These are phyloP conservation scores for Tuber melanosporum DNA, from an alignment of 495 filamentous ascomycete genomes.

Conservation along the genomic window DNA sequence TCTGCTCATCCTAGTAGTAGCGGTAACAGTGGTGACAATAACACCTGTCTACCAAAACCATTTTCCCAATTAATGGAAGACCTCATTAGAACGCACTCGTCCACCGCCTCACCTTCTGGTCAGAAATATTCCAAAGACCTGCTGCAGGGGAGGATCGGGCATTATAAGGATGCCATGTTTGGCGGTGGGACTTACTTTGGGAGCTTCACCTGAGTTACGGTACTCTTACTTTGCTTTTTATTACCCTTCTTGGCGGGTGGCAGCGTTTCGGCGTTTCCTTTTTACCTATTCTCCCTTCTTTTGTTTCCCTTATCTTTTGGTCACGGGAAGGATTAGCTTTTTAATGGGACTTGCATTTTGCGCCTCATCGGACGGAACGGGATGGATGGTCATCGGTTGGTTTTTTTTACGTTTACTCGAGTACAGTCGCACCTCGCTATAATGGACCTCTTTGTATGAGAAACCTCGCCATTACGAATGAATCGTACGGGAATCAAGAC, in stretches of 20 bases:
- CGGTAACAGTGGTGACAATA: constrained; percentile 4
- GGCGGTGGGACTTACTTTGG: neutral
- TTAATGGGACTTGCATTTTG: neutral
- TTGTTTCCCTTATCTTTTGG: neutral
- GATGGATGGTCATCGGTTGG: neutral
- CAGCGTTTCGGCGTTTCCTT: neutral
- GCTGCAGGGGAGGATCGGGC: neutral
- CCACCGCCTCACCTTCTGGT: constrained; percentile 31
- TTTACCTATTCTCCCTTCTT: neutral
- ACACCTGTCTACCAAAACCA: constrained; percentile 14
- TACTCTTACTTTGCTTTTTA: neutral
- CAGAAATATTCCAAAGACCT: constrained; percentile 4
- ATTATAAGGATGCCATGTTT: neutral
- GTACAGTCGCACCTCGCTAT: no score
- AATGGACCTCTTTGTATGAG: no score
- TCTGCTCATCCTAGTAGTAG: neutral
- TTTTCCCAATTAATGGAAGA: constrained; percentile 31
- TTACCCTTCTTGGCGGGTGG: neutral
- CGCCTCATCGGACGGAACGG: neutral
- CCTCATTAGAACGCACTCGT: constrained; percentile 30
- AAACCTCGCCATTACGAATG: no score
- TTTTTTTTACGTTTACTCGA: neutral
- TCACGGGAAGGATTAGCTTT: neutral
- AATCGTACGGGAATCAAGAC: no score
- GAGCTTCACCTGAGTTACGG: neutral